phyloP scores from a whole-genome alignment of 2,329 filamentous ascomycete genomes.

The Epichloe sibirici region DNA sequence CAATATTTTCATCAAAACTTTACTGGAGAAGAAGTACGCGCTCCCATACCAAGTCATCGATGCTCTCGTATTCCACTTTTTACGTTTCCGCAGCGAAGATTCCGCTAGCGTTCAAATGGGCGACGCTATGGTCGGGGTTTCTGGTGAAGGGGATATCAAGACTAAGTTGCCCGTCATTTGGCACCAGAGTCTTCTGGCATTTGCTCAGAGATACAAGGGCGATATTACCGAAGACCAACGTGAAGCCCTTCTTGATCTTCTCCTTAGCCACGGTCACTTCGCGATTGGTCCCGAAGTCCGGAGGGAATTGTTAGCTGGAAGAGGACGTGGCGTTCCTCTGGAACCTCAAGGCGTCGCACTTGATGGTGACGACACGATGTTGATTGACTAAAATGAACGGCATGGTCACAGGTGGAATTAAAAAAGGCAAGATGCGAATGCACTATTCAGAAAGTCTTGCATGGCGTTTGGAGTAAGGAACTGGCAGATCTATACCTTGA shows the following conservation, averaged over 20 bases:
- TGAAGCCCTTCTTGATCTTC: constrained; percentile 77
- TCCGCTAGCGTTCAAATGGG: constrained; percentile 38
- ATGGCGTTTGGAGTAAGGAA: constrained; percentile 11
- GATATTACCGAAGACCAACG: constrained; percentile 93
- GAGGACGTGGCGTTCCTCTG: constrained; percentile 63
- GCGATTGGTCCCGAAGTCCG: constrained; percentile 85
- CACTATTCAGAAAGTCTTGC: constrained; percentile 7
- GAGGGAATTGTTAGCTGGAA: constrained; percentile 74
- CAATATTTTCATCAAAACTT: constrained; percentile 86
- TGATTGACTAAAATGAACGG: constrained; percentile 40
- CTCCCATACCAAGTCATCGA: constrained; percentile 92
- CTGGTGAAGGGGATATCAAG: constrained; percentile 35
- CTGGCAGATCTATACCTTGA: neutral
- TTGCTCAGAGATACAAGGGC: constrained; percentile 88
- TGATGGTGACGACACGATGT: constrained; percentile 87
- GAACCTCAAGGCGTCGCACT: constrained; percentile 43
- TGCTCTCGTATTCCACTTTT: constrained; percentile 88
- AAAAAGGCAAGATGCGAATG: neutral
- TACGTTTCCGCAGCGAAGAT: constrained; percentile 69
- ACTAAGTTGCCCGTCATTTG: constrained; percentile 79
- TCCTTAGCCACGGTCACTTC: constrained; percentile 74
- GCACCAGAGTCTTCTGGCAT: constrained; percentile 87
- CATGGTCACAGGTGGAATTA: neutral
- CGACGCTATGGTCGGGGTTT: constrained; percentile 40
- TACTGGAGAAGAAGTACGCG: constrained; percentile 95